These are phyloP conservation scores for Wickerhamia fluorescens DNA, from an alignment of 805 yeast genomes.

Conservation along the genomic window DNA sequence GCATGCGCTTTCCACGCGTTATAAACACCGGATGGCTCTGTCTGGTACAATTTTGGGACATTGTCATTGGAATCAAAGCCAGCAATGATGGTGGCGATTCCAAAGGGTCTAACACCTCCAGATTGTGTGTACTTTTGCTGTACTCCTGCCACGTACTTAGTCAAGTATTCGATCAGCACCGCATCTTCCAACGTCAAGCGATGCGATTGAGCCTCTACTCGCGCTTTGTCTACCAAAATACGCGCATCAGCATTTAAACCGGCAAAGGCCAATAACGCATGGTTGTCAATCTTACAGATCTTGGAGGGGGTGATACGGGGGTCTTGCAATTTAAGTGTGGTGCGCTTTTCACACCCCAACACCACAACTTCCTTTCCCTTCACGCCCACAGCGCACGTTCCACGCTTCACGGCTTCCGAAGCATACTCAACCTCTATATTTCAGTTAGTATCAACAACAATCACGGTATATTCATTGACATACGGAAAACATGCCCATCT, in stretches of 20 bases:
- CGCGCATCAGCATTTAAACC: conserved; percentile 99
- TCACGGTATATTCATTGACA: conserved; percentile 16
- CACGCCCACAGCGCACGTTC: conserved; percentile 96
- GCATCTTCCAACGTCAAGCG: conserved; percentile 92
- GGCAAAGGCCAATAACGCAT: conserved; percentile 88
- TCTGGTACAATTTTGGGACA: conserved; percentile 79
- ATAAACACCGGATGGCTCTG: conserved; percentile 96
- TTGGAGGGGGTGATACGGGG: conserved; percentile 94
- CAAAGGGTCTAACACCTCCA: conserved; percentile 98
- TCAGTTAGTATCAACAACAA: conserved; percentile 21
- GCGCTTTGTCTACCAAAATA: conserved; percentile 87
- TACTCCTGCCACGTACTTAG: conserved; percentile 94
- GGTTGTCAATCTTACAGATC: conserved; percentile 85
- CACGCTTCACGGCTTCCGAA: conserved; percentile 94
- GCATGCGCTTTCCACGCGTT: conserved; percentile 98
- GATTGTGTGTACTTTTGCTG: conserved; percentile 96
- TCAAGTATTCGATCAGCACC: conserved; percentile 82
- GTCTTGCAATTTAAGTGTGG: conserved; percentile 91
- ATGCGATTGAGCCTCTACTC: conserved; percentile 95
- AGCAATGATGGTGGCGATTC: conserved; percentile 89
- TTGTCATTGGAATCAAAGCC: conserved; percentile 88
- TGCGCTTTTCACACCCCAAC: conserved; percentile 93
- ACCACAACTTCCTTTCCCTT: conserved; percentile 87
- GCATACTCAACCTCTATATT: conserved; percentile 87
- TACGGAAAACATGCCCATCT: conserved; percentile 96